Evolutionary conservation across 306 rosid genomes (phyloP), one percentile per base, ranked within the genome.

Genomic region (Dryas octopetala): DNA sequence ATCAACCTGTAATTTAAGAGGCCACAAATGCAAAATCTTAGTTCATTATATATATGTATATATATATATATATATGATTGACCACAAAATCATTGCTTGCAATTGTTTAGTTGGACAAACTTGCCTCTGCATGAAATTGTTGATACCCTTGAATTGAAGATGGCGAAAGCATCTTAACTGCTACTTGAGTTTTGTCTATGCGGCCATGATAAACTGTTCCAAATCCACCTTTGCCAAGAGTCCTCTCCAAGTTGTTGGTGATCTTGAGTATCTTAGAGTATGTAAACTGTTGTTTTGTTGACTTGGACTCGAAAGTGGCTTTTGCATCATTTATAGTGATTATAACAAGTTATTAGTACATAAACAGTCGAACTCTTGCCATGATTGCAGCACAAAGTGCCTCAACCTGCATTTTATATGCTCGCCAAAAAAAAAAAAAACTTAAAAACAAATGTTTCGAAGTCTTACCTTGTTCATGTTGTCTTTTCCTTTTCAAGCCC

Each of bases 71-170:
- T 19, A 19, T 19, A 19, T 19, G 23, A 19, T 19, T 19, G 23
- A 19, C 23, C 38, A 0, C 38, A 28, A 28, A 28, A 28, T 1
- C 38, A 28, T 28, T 28, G 38, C 38, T 19, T 19, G 23, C 23
- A 19, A 28, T 28, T 28, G 3, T 0, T 15, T n/a, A 7, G 0
- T 19, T 52, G 17, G 16, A 17, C 5, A 54, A 16, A 40, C 85
- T 3, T 83, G 61, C 91, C 93, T 89, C 91, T 26, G 83, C 76
- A 69, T 83, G 85, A 74, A 86, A 89, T 75, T 89, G 79, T 51
- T 38, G 73, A 60, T 54, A 73, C 23, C 80, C 83, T 76, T 73
- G 80, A 28, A 76, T 4, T n/a, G 88, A 71, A 44, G 77, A 70
- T 11, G 71, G 47, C 16, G 83, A 77, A 47, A 87, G 79, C 79